A percentile compares a stretch with the other conserved stretches of the same genome.
phyloP scores from a whole-genome alignment of 768 basidiomycete species.

The Agrocybe pediades region DNA sequence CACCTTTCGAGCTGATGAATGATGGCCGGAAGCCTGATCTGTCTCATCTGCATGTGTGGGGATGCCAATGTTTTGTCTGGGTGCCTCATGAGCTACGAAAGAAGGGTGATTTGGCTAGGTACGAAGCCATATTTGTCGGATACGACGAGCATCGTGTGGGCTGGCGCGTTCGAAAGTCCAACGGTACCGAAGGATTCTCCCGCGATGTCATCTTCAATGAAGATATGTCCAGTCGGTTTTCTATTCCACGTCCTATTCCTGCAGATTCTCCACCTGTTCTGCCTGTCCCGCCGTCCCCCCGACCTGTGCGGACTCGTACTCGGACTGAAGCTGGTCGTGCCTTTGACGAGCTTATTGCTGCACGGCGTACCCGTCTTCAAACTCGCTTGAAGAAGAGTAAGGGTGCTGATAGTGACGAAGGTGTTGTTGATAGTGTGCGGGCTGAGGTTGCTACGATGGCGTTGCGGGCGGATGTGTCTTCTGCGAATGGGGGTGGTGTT shows the following conservation, averaged over 20 bases:
- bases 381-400: neutral
- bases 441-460: neutral
- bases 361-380: too few species aligned
- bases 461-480: neutral
- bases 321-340: neutral
- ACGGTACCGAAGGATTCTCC: conserved; percentile 20
- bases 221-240: neutral
- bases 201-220: conserved; percentile 26
- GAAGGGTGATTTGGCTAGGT: conserved; percentile 13
- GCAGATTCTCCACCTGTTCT: neutral
- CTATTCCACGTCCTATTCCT: neutral
- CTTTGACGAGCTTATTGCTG: neutral
- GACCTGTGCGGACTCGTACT: neutral
- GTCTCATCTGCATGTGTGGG: conserved; percentile 26
- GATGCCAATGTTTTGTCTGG: conserved; percentile 22
- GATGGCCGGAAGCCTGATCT: conserved; percentile 25
- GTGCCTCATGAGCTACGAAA: conserved; percentile 15
- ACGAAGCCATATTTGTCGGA: conserved; percentile 22
- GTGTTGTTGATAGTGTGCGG: neutral
- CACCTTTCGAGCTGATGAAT: conserved; percentile 17
- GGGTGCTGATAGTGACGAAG: neutral
- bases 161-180: conserved; percentile 16
- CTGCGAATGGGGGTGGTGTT: neutral
- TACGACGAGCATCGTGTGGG: conserved; percentile 15
- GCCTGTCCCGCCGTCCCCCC: neutral